Conservation (phyloP, 1,284 basidiomycete species). For the Cutaneotrichosporon spelunceum region DNA sequence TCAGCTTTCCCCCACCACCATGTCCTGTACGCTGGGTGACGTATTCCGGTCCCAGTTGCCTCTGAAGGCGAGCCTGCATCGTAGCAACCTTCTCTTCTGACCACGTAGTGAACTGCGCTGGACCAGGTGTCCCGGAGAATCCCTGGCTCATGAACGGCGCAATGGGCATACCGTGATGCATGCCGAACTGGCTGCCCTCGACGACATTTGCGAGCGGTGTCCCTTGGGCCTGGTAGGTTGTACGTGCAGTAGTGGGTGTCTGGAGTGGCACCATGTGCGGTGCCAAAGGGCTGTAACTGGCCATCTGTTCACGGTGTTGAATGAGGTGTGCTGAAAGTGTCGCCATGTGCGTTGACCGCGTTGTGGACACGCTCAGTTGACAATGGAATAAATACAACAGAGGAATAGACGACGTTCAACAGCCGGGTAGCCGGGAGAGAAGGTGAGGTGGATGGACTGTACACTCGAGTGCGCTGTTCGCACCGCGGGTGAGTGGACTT, state of each 20-base stretch:
- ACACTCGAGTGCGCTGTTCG: too few species aligned
- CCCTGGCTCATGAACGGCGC: slow-evolving; percentile 11
- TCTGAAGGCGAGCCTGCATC: slow-evolving; percentile 77
- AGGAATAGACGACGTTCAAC: neutral
- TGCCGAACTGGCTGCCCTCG: slow-evolving; percentile 17
- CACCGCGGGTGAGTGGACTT: slow-evolving; percentile 1
- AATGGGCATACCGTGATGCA: slow-evolving; percentile 16
- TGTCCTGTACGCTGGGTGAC: slow-evolving; percentile 86
- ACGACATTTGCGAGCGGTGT: slow-evolving; percentile 4
- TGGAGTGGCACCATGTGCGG: slow-evolving; percentile 16
- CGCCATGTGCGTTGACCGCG: slow-evolving; percentile 21
- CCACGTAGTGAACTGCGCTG: slow-evolving; percentile 35
- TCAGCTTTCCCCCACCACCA: slow-evolving; percentile 72
- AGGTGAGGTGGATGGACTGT: slow-evolving; percentile 1
- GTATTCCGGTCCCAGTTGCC: slow-evolving; percentile 89
- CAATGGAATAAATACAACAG: neutral
- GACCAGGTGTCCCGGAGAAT: neutral
- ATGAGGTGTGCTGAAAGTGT: slow-evolving; percentile 38
- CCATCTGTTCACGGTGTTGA: slow-evolving; percentile 36
- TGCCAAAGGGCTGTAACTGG: slow-evolving; percentile 15
- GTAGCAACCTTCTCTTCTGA: slow-evolving; percentile 64
- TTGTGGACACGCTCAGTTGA: neutral
- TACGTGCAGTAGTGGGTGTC: slow-evolving; percentile 11
- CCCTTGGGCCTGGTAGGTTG: neutral
- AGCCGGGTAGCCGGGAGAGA: neutral